These are phyloP conservation scores for Monosporascus sp. DNA, from an alignment of 2,329 filamentous ascomycete genomes.

Conservation along the genomic window DNA sequence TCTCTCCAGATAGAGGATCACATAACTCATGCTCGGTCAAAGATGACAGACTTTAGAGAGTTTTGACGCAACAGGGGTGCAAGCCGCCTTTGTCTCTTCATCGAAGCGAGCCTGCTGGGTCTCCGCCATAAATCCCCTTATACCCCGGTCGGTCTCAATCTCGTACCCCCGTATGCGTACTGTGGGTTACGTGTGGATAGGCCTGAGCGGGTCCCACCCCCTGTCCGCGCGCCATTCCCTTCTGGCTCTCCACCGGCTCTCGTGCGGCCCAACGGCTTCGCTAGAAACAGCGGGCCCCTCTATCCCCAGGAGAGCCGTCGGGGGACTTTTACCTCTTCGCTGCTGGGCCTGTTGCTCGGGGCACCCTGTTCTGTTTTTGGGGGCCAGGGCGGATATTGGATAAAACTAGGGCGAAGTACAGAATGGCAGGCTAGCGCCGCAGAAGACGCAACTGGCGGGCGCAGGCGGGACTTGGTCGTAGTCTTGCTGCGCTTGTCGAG, in stretches of 20 bases:
- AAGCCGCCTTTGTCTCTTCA: background rate
- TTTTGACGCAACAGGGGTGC: too few relatives aligned
- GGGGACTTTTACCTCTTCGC: conserved; percentile 41
- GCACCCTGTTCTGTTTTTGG: conserved; percentile 15
- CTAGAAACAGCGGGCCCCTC: conserved; percentile 39
- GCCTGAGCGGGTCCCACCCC: conserved; percentile 12
- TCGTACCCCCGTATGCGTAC: conserved; percentile 22
- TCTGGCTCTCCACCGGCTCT: conserved; percentile 29
- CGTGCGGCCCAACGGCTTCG: conserved; percentile 42
- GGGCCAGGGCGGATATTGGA: conserved; percentile 31
- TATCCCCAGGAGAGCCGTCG: conserved; percentile 31
- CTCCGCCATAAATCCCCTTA: conserved; percentile 16
- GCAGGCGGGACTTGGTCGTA: conserved; percentile 17
- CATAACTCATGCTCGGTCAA: too few relatives aligned
- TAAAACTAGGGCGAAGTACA: background rate
- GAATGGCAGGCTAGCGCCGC: background rate
- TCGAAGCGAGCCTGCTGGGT: conserved; percentile 37
- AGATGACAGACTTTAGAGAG: too few relatives aligned
- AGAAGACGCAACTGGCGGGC: conserved; percentile 11
- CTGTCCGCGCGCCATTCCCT: conserved; percentile 34
- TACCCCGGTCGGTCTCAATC: conserved; percentile 36
- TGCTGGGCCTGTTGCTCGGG: conserved; percentile 22
- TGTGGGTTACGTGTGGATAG: background rate
- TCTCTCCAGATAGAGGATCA: too few relatives aligned
- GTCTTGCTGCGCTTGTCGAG: too few relatives aligned